Percentiles rank a stretch among this genome's conserved stretches.
phyloP scores from a whole-genome alignment of 768 basidiomycete species.

The Royoungia palumana region DNA sequence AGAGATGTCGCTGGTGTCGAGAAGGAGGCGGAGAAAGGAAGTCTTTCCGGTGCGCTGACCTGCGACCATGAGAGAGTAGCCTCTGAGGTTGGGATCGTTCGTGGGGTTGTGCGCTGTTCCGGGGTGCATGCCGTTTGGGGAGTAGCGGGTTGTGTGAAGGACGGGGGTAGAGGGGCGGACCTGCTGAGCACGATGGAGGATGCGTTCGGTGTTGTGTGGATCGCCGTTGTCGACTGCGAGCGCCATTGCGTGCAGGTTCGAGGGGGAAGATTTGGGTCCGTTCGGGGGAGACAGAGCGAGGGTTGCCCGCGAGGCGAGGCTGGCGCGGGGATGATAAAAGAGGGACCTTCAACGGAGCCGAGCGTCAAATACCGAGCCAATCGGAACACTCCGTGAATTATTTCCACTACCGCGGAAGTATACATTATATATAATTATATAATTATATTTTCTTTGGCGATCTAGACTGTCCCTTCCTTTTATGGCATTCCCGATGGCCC shows the following conservation, averaged over 20 bases:
- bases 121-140: slow-evolving; percentile 28
- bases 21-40: slow-evolving; percentile 78
- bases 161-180: slow-evolving; percentile 26
- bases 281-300: slow-evolving; percentile 43
- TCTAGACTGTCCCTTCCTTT: slow-evolving; percentile 21
- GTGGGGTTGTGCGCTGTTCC: slow-evolving; percentile 27
- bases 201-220: slow-evolving; percentile 43
- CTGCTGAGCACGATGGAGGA: slow-evolving; percentile 16
- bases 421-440: slow-evolving; percentile 24
- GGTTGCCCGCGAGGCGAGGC: slow-evolving; percentile 59
- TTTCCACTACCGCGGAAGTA: slow-evolving; percentile 27
- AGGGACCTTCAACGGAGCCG: slow-evolving; percentile 42
- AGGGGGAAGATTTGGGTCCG: slow-evolving; percentile 38
- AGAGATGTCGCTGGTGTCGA: slow-evolving; percentile 75
- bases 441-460: slow-evolving; percentile 17
- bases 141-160: slow-evolving; percentile 21
- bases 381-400: slow-evolving; percentile 43
- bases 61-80: slow-evolving; percentile 75
- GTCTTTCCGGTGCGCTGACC: slow-evolving; percentile 84
- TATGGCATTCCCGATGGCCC: slow-evolving; percentile 24
- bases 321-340: slow-evolving; percentile 64
- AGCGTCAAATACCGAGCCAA: slow-evolving; percentile 58
- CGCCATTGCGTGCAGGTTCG: slow-evolving; percentile 29
- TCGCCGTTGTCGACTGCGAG: slow-evolving; percentile 61
- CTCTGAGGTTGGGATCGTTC: slow-evolving; percentile 31